Evolutionary conservation across 176 grass and related monocot genomes (phyloP), one percentile per base, ranked within the genome.

Genomic region (Pharus latifolius): DNA sequence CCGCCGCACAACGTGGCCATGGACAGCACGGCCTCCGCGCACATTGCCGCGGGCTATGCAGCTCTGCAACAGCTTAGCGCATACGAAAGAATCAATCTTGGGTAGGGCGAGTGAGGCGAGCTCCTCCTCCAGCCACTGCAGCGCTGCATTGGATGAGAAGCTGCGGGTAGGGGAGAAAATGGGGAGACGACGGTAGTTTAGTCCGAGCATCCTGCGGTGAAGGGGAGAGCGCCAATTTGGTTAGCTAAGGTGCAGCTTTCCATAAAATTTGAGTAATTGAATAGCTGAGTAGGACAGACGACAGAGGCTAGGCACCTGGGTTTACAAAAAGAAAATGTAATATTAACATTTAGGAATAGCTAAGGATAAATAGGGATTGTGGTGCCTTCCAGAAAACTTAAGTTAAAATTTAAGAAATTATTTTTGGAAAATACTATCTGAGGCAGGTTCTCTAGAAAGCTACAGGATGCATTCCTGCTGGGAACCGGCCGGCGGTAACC

Each of bases 71-170:
- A 78, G 74, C 74, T 16, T 84, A 11, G 81, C 50, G 67, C 81
- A 84, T 24, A 74, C 59, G 58, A 50, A 40, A 32, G 59, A 49
- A 50, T 84, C 74, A 18, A 78, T 41, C 42, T 2, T 47, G 19
- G 80, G 80, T 33, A 72, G 57, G 22, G 59, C 42, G 59, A 84
- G 74, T 18, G 50, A 78, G 67, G 74, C 26, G 67, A 84, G 66
- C 42, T 84, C 67, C 10, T 65, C 50, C 3, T 83, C 81, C 17
- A 83, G 81, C 81, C 81, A 83, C 31, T 72, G 81, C 49, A 83
- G 42, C 30, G 59, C 67, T 1, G 41, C 42, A 17, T 32, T 72
- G 66, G 74, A 29, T 0, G 67, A 31, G 17, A 72, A 18, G 2
- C 28, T 25, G 7, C 58, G 66, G 13, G 29, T 7, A 48, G 12